A percentile compares a stretch with the other conserved stretches of the same genome.
Evolutionary conservation across 345 rosid species (phyloP).

Genomic region (Rhodamnia rubescens): DNA sequence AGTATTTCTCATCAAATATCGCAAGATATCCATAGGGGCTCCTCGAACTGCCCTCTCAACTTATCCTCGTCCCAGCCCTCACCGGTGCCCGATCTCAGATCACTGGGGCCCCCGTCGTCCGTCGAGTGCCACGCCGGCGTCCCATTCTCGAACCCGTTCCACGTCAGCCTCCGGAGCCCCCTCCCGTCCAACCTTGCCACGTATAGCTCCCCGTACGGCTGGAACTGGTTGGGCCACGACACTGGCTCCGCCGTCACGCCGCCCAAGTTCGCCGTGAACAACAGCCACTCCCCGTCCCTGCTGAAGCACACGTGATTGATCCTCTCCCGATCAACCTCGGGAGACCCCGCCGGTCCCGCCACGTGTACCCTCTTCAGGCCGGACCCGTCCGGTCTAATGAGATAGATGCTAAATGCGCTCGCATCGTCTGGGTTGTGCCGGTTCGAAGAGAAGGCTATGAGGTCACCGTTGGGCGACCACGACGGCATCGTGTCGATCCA

Average conservation of each 20-base stretch:
- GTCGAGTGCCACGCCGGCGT: slow-evolving; percentile 63
- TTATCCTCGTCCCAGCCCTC: slow-evolving; percentile 22
- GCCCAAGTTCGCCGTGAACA: slow-evolving; percentile 52
- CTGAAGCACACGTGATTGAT: slow-evolving; percentile 74
- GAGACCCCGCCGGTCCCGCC: slow-evolving; percentile 41
- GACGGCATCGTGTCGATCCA: slow-evolving; percentile 89
- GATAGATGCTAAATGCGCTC: slow-evolving; percentile 40
- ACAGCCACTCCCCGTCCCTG: slow-evolving; percentile 56
- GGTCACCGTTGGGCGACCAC: slow-evolving; percentile 75
- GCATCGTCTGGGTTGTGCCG: slow-evolving; percentile 40
- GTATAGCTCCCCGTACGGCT: slow-evolving; percentile 73
- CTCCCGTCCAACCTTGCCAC: slow-evolving; percentile 51
- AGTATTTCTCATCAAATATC: slow-evolving; percentile 10
- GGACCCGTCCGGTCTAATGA: slow-evolving; percentile 60
- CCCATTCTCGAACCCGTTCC: slow-evolving; percentile 75
- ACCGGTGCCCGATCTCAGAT: slow-evolving; percentile 12
- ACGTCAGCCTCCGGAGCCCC: slow-evolving; percentile 71
- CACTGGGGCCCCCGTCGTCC: slow-evolving; percentile 14
- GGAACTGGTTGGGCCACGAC: slow-evolving; percentile 72
- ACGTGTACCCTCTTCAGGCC: slow-evolving; percentile 45
- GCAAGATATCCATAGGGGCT: slow-evolving; percentile 64
- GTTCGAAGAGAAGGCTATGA: slow-evolving; percentile 91
- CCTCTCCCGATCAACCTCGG: slow-evolving; percentile 57
- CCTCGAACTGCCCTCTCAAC: slow-evolving; percentile 44
- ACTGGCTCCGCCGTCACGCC: slow-evolving; percentile 73